Evolutionary conservation across 1,139 yeast genomes (phyloP).

Genomic region (Nakaseomyces sp.): DNA sequence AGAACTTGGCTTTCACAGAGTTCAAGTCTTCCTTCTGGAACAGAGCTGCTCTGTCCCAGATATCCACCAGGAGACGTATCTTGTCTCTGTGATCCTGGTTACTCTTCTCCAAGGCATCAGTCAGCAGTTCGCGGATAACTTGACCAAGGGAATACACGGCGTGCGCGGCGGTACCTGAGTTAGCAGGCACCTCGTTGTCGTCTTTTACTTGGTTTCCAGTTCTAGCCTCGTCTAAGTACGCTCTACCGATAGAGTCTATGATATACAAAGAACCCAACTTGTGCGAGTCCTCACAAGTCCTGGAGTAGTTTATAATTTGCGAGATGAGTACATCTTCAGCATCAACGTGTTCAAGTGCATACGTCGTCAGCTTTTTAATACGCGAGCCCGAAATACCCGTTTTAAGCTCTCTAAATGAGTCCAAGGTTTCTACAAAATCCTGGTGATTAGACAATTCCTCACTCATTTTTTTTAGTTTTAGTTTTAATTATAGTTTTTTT

Average conservation of each 20-base stretch:
- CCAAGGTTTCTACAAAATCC: conserved; percentile 61
- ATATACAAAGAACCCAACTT: conserved; percentile 87
- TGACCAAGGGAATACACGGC: conserved; percentile 57
- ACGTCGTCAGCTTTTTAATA: conserved; percentile 72
- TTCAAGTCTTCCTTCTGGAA: conserved; percentile 52
- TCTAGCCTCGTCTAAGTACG: conserved; percentile 66
- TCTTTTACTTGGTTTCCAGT: conserved; percentile 39
- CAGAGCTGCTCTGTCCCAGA: conserved; percentile 85
- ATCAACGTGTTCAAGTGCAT: conserved; percentile 63
- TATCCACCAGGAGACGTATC: conserved; percentile 74
- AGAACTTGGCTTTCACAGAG: conserved; percentile 51
- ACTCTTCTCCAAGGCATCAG: conserved; percentile 50
- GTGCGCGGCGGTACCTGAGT: conserved; percentile 66
- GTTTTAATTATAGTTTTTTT: too few species aligned
- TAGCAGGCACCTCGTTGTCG: too few species aligned
- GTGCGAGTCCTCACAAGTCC: conserved; percentile 67
- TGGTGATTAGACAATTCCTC: conserved; percentile 30
- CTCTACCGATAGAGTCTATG: conserved; percentile 86
- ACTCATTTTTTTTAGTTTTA: neutral
- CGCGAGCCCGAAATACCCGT: conserved; percentile 96
- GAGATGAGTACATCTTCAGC: conserved; percentile 28
- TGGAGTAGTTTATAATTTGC: conserved; percentile 45
- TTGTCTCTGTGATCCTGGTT: conserved; percentile 52
- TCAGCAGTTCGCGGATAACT: conserved; percentile 49
- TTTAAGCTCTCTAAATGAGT: conserved; percentile 65